phyloP scores from a whole-genome alignment of 2,329 filamentous ascomycete species.

The Grosmannia huntii region DNA sequence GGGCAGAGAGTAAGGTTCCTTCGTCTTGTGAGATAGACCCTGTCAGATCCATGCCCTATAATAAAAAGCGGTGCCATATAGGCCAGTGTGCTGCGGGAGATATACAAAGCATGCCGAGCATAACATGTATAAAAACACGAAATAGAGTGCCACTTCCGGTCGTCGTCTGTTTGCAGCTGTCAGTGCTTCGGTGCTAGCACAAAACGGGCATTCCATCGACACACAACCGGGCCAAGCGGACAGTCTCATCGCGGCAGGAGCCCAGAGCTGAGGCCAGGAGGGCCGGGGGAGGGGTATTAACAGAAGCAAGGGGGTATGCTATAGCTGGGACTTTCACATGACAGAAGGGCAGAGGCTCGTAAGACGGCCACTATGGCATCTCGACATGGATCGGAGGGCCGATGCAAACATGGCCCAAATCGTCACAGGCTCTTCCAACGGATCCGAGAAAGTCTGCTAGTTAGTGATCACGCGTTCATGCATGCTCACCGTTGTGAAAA shows the following conservation, averaged over 20 bases:
- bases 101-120: neutral
- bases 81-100: neutral
- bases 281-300: neutral
- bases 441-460: neutral
- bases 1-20: constrained; percentile 6
- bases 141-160: neutral
- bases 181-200: constrained; percentile 8
- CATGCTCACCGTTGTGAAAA: constrained; percentile 18
- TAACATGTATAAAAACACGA: neutral
- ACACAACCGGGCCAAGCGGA: neutral
- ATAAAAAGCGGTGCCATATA: constrained; percentile 5
- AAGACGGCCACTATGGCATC: no score
- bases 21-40: constrained; percentile 4
- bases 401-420: no score
- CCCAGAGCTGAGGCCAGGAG: neutral
- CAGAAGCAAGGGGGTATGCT: neutral
- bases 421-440: no score
- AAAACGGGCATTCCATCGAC: constrained; percentile 4
- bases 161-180: constrained; percentile 7
- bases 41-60: constrained; percentile 7
- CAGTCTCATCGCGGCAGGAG: neutral
- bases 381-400: no score
- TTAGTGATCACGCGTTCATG: constrained; percentile 31
- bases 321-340: neutral
- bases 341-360: no score